Conservation (phyloP, 139 green algal species). For the Coccomyxa sp. region DNA sequence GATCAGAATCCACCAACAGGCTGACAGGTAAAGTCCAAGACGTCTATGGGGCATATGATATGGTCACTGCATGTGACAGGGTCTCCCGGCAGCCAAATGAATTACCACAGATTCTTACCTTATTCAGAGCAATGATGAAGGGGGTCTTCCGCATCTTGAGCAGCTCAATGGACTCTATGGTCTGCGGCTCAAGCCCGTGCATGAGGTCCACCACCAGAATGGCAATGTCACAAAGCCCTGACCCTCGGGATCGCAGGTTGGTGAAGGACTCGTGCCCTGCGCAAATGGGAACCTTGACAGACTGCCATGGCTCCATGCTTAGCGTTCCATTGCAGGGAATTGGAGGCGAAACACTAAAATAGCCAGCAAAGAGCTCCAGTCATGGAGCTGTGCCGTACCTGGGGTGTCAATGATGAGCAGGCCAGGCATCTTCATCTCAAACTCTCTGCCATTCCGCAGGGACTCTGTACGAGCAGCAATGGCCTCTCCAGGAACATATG, state of each 20-base stretch:
- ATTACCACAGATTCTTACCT: too few relatives aligned
- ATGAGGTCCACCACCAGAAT: slow-evolving; percentile 98
- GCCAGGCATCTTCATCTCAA: slow-evolving; percentile 84
- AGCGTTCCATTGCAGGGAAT: too few relatives aligned
- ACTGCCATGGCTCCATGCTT: too few relatives aligned
- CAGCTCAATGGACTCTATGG: slow-evolving; percentile 95
- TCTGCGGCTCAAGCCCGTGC: slow-evolving; percentile 98
- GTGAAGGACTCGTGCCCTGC: slow-evolving; percentile 91
- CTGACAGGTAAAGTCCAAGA: too few relatives aligned
- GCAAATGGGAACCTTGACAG: not conserved
- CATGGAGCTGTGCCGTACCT: slow-evolving; percentile 29
- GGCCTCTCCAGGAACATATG: slow-evolving; percentile 87
- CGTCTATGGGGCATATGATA: too few relatives aligned
- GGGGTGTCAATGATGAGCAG: slow-evolving; percentile 99
- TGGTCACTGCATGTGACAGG: too few relatives aligned
- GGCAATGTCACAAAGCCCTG: slow-evolving; percentile 95
- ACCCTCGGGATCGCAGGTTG: slow-evolving; percentile 91
- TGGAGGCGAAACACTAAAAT: too few relatives aligned
- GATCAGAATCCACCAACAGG: not conserved
- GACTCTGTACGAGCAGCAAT: slow-evolving; percentile 76
- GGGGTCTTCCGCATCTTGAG: slow-evolving; percentile 95
- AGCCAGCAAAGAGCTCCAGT: not conserved
- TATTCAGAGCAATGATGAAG: slow-evolving; percentile 99
- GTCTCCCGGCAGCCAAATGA: too few relatives aligned
- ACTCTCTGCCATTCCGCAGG: slow-evolving; percentile 51